Evolutionary conservation across 2,329 filamentous ascomycete species (phyloP).

Genomic region (Aspergillus thermomutatus): DNA sequence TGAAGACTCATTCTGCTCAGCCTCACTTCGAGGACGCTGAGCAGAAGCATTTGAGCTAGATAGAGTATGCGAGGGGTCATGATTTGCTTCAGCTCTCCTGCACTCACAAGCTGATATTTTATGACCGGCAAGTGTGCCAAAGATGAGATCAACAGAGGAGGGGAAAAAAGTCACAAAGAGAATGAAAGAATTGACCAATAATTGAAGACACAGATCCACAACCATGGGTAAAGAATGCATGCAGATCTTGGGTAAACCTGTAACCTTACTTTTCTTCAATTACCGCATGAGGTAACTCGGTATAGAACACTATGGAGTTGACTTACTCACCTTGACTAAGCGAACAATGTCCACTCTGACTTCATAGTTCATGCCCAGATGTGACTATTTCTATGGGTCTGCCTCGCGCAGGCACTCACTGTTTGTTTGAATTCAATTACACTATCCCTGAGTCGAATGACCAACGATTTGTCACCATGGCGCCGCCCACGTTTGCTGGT

Average conservation of each 20-base stretch:
- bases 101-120: neutral
- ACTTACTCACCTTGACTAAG: neutral
- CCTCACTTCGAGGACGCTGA: neutral
- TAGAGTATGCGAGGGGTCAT: neutral
- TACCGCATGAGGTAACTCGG: neutral
- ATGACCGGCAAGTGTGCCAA: neutral
- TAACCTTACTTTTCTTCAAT: neutral
- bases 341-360: neutral
- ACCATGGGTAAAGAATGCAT: neutral
- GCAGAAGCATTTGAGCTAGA: neutral
- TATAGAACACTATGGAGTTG: neutral
- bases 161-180: neutral
- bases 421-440: neutral
- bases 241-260: neutral
- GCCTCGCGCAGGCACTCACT: neutral
- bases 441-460: neutral
- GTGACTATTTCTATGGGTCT: neutral
- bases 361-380: neutral
- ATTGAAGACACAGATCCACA: neutral
- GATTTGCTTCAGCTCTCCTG: neutral
- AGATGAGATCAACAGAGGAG: neutral
- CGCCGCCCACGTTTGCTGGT: constrained; percentile 54
- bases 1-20: neutral
- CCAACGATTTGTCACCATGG: constrained; percentile 37
- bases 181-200: neutral